A percentile compares a stretch with the other conserved stretches of the same genome.
Evolutionary conservation across 2,329 filamentous ascomycete genomes (phyloP).

Genomic region (Penicillium sp.): DNA sequence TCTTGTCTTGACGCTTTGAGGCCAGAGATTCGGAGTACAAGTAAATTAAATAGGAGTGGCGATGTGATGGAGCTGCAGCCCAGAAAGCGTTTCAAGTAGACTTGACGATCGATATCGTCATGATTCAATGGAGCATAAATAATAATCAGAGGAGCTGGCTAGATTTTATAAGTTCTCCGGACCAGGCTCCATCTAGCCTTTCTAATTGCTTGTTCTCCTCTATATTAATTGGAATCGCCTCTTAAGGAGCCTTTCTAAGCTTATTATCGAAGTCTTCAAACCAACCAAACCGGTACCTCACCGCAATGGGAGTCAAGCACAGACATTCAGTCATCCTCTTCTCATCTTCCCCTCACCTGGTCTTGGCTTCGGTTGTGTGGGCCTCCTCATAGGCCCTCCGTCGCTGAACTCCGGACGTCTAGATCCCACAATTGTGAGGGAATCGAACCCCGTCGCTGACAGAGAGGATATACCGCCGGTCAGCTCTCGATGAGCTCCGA

Average conservation of each 20-base stretch:
- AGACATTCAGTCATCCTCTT: conserved; percentile 19
- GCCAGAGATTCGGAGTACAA: not conserved
- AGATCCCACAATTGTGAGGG: conserved; percentile 16
- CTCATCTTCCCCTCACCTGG: conserved; percentile 19
- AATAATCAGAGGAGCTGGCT: not conserved
- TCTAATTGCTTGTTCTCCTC: conserved; percentile 8
- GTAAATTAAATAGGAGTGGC: not conserved
- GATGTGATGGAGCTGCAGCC: not conserved
- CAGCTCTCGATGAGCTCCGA: conserved; percentile 19
- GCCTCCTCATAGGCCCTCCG: conserved; percentile 20
- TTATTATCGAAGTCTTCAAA: conserved; percentile 20
- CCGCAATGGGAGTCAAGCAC: conserved; percentile 22
- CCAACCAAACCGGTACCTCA: conserved; percentile 12
- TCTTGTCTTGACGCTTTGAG: not conserved
- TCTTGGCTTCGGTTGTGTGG: conserved; percentile 22
- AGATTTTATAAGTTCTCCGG: conserved; percentile 10
- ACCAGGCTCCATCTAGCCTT: not conserved
- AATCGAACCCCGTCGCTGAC: conserved; percentile 19
- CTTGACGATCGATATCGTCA: conserved; percentile 13
- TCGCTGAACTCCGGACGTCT: conserved; percentile 13
- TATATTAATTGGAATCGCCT: not conserved
- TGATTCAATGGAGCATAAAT: not conserved
- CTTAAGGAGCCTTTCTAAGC: conserved; percentile 5
- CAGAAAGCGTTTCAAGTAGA: not conserved
- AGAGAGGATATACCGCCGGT: conserved; percentile 17